Evolutionary conservation across 805 yeast genomes (phyloP), one percentile per base, ranked within the genome.

Genomic region (Ogataea dorogensis): DNA sequence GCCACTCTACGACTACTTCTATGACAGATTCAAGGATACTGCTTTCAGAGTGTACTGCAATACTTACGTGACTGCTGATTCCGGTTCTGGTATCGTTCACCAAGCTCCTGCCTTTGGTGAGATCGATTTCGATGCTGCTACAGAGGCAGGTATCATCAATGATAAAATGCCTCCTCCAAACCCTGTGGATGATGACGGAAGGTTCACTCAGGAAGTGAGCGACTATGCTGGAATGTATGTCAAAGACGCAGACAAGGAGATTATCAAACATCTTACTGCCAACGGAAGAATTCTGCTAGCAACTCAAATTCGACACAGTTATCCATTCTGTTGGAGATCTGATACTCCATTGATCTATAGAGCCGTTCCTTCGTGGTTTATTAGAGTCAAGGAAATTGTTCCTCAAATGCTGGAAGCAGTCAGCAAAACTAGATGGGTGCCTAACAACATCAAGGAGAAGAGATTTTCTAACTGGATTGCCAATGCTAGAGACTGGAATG

Each of bases 261-360:
- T 93, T 59, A 87, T 93, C 64, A 89, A 87, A 66, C 67, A 75
- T 47, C 72, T 93, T 59, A 85, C 93, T 42, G 85, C 78, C 35
- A 63, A 70, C 24, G 98, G 95, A 33, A 75, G 81, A 49, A 50
- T 93, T 23, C 70, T 93, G 47, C 75, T 79, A 27, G 82, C 80
- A 40, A 70, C 86, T 27, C 98, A 93, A 71, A 73, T 89, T 50
- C 80, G 81, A 68, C 99, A 93, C 74, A 83, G 95, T 64, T 93
- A 93, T 66, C 98, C 99, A 55, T 93, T 93, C 83, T 93, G 99
- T 71, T 93, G 99, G 99, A 84, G 99, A 77, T 91, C 98, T 3
- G 98, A 93, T 61, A 93, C 99, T 19, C 99, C 99, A 36, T 78
- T 93, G 61, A 65, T 93, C 50, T 93, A 93, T 72, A 81, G 95